These are phyloP conservation scores for Alternaria panax DNA, from an alignment of 2,329 filamentous ascomycete species.

Conservation along the genomic window DNA sequence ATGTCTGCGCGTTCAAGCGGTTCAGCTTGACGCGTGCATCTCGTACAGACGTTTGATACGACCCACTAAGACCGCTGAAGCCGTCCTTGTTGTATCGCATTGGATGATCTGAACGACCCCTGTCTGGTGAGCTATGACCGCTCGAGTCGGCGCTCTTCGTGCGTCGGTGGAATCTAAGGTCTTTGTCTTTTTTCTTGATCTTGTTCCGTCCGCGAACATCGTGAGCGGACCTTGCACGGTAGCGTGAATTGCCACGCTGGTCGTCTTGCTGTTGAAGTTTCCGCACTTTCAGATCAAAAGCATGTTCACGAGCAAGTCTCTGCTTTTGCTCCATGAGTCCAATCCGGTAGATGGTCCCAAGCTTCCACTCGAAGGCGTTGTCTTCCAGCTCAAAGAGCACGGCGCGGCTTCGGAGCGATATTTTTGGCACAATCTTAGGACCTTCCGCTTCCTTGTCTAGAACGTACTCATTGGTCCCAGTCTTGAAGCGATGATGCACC, in stretches of 20 bases:
- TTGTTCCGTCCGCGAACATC: conserved; percentile 51
- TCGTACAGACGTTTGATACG: conserved; percentile 74
- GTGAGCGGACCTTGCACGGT: conserved; percentile 61
- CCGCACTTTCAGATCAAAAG: conserved; percentile 86
- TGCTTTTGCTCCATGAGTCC: conserved; percentile 91
- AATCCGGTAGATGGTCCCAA: conserved; percentile 90
- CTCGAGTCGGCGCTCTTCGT: conserved; percentile 50
- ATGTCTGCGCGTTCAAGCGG: conserved; percentile 84
- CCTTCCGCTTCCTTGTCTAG: conserved; percentile 84
- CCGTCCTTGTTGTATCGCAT: conserved; percentile 81
- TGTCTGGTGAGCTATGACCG: conserved; percentile 35
- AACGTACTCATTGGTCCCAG: conserved; percentile 86
- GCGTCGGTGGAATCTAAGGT: conserved; percentile 45
- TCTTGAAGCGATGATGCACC: conserved; percentile 90
- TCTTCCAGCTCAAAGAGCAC: conserved; percentile 94
- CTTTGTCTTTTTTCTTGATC: conserved; percentile 42
- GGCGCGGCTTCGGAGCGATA: conserved; percentile 81
- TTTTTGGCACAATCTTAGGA: conserved; percentile 84
- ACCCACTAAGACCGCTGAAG: conserved; percentile 73
- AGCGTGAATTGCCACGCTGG: conserved; percentile 58
- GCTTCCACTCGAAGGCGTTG: conserved; percentile 95
- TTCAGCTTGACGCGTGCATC: conserved; percentile 80
- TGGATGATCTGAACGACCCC: conserved; percentile 54
- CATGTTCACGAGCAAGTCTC: conserved; percentile 85
- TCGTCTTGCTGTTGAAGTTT: conserved; percentile 73